Evolutionary conservation across 495 filamentous ascomycete genomes (phyloP), one percentile per base, ranked within the genome.

Genomic region (Parachaetomium inaequale): DNA sequence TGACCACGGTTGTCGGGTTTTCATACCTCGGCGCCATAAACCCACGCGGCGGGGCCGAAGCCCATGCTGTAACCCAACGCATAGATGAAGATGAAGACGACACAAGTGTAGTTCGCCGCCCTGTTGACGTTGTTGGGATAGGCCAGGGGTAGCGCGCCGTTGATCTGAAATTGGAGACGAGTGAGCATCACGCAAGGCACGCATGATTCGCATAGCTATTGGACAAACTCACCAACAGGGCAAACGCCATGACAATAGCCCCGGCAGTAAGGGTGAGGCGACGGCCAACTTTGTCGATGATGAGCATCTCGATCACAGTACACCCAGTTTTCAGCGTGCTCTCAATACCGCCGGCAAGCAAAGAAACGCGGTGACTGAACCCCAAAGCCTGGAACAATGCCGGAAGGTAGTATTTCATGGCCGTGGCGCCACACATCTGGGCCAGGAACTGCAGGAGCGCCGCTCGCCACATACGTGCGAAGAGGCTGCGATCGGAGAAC

Each of bases 41-140:
- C 82, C 83, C 82, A 85, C 0, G 82, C 74, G 3, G 81, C 76
- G 0, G 82, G 81, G 0, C 83, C 83, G 63, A 84, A 84, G 0
- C 82, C 80, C 69, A 84, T 76, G 34, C 80, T 82, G 65, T 81
- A 84, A 0, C 82, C 82, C 25, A 84, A 72, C 3, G 81, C 76
- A 69, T 82, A 85, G 59, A 85, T 72, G 70, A 84, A 85, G 26
- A 84, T 78, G 60, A 84, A 84, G 17, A 81, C 74, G 47, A 84
- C 74, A 64, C 83, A 83, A 17, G 69, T 70, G 42, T 78, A 79
- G 67, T 85, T 81, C 8, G 83, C 73, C 3, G 66, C 70, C 8
- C 68, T 68, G 66, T 81, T 84, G 11, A 70, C 67, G 65, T 83
- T 84, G 12, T 76, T 67, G 1, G 82, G 81, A 55, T 82, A 85